Base-by-base conservation (phyloP, 495 filamentous ascomycete species). In the Apodospora peruviana region DNA sequence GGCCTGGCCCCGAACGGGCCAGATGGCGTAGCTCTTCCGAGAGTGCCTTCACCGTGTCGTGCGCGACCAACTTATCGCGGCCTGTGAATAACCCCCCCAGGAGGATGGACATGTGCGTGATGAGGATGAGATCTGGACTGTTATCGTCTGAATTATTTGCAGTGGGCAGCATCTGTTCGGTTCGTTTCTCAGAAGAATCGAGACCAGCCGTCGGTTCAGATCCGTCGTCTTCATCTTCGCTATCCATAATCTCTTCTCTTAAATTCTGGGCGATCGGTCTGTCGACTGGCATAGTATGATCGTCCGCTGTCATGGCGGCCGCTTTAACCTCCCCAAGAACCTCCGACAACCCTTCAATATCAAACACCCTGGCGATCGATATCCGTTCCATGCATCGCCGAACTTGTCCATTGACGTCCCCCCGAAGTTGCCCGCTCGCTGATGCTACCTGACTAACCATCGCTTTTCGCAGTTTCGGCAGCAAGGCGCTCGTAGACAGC, bases 261-360 rank as follows among this genome's bases (percentile, higher is more conserved):
- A 7, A n/a, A n/a, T 38, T 32, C 11, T 42, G 39, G 39, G 24
- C 18, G 23, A 14, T 11, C 0, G 5, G 12, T 7, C 19, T 14
- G 27, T 32, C 27, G 27, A 14, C 7, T 32, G 27, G 27, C 27
- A 32, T 32, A 7, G 14, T 32, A 7, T 32, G 1, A 10, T 19
- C 9, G 32, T n/a, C n/a, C n/a, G n/a, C n/a, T 2, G 19, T 36
- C 16, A n/a, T 9, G 36, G 5, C 24, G 5, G 46, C 3, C 22
- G 2, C 5, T n/a, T 36, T 19, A 3, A 40, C 24, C 42, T 46
- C 40, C 16, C 3, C 16, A 19, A 23, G 25, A 8, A 77, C 75
- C 57, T 85, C 80, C 65, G 60, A 70, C 21, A 84, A 46, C 3
- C 81, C 81, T 45, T 77, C 70, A 17, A 80, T 55, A 51, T 85